These are phyloP conservation scores for Neurospora tetraspora DNA, from an alignment of 495 filamentous ascomycete species.

Conservation along the genomic window DNA sequence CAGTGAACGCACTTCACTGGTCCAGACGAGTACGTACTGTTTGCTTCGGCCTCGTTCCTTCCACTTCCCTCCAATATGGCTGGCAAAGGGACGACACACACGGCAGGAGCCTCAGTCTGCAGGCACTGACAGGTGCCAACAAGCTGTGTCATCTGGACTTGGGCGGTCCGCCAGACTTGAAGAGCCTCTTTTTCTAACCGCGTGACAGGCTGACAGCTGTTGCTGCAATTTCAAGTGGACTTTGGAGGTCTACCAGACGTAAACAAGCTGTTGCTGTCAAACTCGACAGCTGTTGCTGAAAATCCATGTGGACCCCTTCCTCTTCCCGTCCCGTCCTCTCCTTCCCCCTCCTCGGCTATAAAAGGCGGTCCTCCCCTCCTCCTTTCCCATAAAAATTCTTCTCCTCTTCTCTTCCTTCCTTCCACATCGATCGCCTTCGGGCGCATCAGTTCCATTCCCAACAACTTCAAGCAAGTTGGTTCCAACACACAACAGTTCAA, in stretches of 20 bases:
- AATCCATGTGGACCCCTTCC: neutral
- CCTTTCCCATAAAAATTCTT: neutral
- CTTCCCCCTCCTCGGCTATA: neutral
- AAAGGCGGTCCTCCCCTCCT: neutral
- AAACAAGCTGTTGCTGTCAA: neutral
- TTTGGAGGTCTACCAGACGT: neutral
- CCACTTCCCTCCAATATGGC: neutral
- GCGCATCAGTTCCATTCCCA: neutral
- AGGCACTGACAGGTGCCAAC: neutral
- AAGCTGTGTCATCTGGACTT: neutral
- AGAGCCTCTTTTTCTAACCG: neutral
- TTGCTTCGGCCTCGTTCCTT: neutral
- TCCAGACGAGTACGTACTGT: neutral
- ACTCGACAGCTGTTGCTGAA: neutral
- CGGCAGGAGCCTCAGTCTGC: neutral
- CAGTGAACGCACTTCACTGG: neutral
- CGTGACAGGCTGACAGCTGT: neutral
- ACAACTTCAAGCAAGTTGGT: neutral
- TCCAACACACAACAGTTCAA: neutral
- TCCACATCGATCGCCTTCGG: neutral
- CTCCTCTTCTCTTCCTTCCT: neutral
- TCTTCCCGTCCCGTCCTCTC: neutral
- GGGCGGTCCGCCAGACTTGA: neutral
- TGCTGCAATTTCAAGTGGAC: neutral
- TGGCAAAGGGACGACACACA: neutral